Conservation (phyloP, 805 yeast species). For the Candida orba region DNA sequence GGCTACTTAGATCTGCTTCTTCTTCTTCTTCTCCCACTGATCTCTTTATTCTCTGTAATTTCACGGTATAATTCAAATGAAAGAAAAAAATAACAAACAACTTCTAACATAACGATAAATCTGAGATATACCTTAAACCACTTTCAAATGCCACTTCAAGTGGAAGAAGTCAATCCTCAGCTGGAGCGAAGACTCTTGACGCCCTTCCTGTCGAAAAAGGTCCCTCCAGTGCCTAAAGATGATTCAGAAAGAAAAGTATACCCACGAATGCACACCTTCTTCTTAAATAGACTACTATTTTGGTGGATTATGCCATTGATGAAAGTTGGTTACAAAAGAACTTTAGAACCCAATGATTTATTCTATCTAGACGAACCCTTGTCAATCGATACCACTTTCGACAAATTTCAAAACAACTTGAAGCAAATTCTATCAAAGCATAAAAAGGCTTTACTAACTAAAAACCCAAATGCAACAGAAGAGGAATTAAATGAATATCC, state of each 20-base stretch:
- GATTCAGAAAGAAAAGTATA: constrained; percentile 38
- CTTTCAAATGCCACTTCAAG: too few species aligned
- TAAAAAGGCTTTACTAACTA: constrained; percentile 24
- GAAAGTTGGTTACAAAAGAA: constrained; percentile 63
- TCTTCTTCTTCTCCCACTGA: too few species aligned
- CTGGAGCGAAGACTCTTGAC: constrained; percentile 32
- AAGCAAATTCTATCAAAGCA: constrained; percentile 26
- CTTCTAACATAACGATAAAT: too few species aligned
- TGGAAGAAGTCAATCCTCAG: too few species aligned
- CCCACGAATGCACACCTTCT: constrained; percentile 35
- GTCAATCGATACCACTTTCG: constrained; percentile 35
- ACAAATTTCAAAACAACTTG: constrained; percentile 29
- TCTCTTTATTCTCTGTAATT: too few species aligned
- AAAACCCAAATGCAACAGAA: constrained; percentile 30
- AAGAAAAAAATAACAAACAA: too few species aligned
- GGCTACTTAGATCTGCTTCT: too few species aligned
- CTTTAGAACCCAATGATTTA: constrained; percentile 58
- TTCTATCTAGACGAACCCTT: constrained; percentile 37
- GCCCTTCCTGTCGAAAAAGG: constrained; percentile 28
- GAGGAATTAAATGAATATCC: constrained; percentile 39
- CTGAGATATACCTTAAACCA: too few species aligned
- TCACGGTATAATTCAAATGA: too few species aligned
- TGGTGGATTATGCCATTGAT: constrained; percentile 66
- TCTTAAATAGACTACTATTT: constrained; percentile 41
- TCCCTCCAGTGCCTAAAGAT: constrained; percentile 47